Conservation (phyloP, 2,329 filamentous ascomycete species). For the Penicillium polonicum region DNA sequence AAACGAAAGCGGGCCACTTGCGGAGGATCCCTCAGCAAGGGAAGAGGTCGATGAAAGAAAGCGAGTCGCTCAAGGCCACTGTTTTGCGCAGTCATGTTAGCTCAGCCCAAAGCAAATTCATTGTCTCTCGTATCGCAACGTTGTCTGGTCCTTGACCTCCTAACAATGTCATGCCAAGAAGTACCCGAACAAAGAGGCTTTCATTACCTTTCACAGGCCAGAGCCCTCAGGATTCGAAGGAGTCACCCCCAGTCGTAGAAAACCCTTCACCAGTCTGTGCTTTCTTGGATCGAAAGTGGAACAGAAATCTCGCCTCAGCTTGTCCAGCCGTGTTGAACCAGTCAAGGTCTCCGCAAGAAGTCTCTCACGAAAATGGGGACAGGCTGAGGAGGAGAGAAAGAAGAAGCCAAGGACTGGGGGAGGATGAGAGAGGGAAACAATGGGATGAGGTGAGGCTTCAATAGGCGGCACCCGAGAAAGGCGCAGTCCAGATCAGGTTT, state of each 20-base stretch:
- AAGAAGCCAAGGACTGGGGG: slow-evolving; percentile 20
- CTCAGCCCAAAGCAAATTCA: slow-evolving; percentile 11
- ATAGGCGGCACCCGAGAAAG: slow-evolving; percentile 5
- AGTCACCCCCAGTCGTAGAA: slow-evolving; percentile 25
- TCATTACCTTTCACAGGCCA: slow-evolving; percentile 38
- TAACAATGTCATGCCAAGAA: not conserved
- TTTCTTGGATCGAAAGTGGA: slow-evolving; percentile 19
- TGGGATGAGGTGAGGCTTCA: slow-evolving; percentile 10
- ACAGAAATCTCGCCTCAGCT: slow-evolving; percentile 31
- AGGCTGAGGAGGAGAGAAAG: slow-evolving; percentile 25
- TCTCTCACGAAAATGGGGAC: slow-evolving; percentile 36
- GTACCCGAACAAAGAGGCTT: not conserved
- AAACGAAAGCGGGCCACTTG: slow-evolving; percentile 16
- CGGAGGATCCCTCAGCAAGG: slow-evolving; percentile 17
- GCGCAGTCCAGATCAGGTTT: slow-evolving; percentile 5
- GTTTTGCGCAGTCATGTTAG: slow-evolving; percentile 36
- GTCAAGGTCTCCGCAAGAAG: slow-evolving; percentile 41
- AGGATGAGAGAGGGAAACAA: slow-evolving; percentile 12
- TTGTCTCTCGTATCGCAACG: not conserved
- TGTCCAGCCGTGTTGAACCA: slow-evolving; percentile 42
- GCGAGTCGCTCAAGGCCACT: slow-evolving; percentile 33
- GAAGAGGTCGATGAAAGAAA: slow-evolving; percentile 4
- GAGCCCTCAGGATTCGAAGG: slow-evolving; percentile 10
- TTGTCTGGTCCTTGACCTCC: not conserved
- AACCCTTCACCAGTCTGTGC: slow-evolving; percentile 23